A percentile compares a stretch with the other conserved stretches of the same genome.
Conservation (phyloP, 306 rosid species). For the Cucurbita maxima region DNA sequence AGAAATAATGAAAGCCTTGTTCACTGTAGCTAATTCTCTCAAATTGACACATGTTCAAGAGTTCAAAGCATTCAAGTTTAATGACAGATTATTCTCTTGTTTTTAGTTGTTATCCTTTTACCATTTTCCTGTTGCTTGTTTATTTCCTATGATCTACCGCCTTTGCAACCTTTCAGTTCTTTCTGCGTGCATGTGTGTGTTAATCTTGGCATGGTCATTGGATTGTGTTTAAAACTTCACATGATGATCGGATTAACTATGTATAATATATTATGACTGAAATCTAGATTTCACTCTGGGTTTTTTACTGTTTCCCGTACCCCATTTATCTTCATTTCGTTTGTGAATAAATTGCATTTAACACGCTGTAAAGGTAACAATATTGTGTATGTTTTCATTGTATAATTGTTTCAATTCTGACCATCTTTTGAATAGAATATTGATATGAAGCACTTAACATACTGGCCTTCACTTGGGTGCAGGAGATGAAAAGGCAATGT, state of each 20-base stretch:
- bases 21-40: background rate
- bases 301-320: background rate
- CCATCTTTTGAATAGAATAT: background rate
- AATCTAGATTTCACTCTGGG: background rate
- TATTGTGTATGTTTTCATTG: background rate
- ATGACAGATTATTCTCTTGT: background rate
- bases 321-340: background rate
- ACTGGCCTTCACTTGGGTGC: constrained; percentile 26
- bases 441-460: background rate
- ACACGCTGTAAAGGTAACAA: background rate
- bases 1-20: background rate
- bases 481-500: constrained; percentile 98
- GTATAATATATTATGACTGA: background rate
- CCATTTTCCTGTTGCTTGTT: background rate
- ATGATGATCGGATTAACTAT: background rate
- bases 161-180: background rate
- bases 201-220: background rate
- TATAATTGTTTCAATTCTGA: background rate
- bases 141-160: background rate
- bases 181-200: background rate
- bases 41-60: background rate
- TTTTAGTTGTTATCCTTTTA: background rate
- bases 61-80: background rate
- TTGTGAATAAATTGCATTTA: background rate
- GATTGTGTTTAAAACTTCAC: background rate